Base-by-base conservation (phyloP, 129 eudicot genomes). In the Centella asiatica region DNA sequence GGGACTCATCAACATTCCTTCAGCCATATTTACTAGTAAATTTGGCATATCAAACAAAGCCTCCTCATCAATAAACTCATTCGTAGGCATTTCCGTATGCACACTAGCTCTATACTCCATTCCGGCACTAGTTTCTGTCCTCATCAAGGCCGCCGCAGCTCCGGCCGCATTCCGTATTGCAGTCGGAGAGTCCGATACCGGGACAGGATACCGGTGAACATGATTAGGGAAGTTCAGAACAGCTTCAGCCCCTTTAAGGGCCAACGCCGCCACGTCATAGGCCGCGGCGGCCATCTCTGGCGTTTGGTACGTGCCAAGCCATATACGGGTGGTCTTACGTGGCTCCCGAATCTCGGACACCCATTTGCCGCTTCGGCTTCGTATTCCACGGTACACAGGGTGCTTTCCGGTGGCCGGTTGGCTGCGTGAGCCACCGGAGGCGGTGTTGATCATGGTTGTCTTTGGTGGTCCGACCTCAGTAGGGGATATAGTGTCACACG, bases 221-320 rank as follows among this genome's bases (percentile, higher is more conserved):
- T 70, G 75, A 25, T 68, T 44, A 8, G 82, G 82, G 22, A 77
- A 77, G 18, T 72, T 77, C 5, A 77, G 44, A 37, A 51, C 59
- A 12, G 82, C 65, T 1, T 40, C 67, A 14, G 73, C 25, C 10
- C 82, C 82, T 60, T 59, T 72, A 23, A 77, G 77, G 49, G 82
- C 72, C 24, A 77, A 44, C 1, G 78, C 75, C 2, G 82, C 82
- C 33, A 48, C 82, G 27, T 77, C 82, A 26, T 77, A 68, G 19
- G 82, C 78, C 2, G 74, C 73, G 0, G 71, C 82, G 2, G 78
- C 82, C 69, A 77, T 65, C 66, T 77, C 82, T 0, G 82, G 56
- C 9, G 73, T 77, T 10, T 73, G 78, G 52, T 62, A 72, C 1
- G 82, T 77, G 23, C 82, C 82, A 0, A 77, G 82, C 82, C 75